Evolutionary conservation across 2,329 filamentous ascomycete genomes (phyloP), one percentile per base, ranked within the genome.

Genomic region (Aureobasidium leucospermi): DNA sequence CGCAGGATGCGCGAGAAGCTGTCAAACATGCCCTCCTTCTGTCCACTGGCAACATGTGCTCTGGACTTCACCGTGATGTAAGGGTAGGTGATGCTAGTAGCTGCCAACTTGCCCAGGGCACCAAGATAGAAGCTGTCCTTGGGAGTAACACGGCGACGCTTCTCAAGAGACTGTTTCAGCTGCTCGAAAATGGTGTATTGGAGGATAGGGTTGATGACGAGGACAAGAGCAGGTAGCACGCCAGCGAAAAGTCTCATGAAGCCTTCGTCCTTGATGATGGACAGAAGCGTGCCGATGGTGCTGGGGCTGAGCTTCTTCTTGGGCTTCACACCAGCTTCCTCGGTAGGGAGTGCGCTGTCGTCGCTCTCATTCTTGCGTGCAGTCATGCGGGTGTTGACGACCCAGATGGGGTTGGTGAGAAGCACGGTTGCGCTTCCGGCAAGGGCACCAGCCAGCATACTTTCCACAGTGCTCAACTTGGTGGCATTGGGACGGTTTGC

Each of bases 151-250:
- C 87, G 85, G 53, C 80, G 79, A 71, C 82, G 81, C 73, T 83
- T 88, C 82, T 96, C 93, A 60, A 96, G 76, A 29, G 81, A 69
- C 73, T 97, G 96, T 84, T 96, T 97, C 78, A 97, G 79, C 79
- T 99, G 93, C 81, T 99, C 94, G 69, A 97, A 99, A 59, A 99
- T 88, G 15, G 94, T 99, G 76, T 99, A 99, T 78, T 99, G 94
- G 64, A 99, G 79, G 66, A 99, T 99, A 4, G 94, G 94, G 78
- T 99, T 99, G 78, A 96, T 91, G 69, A 99, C 94, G 64, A 99
- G 81, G 65, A 99, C 86, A 66, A 99, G 79, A 0, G 94, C 94
- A 9, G 94, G 94, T 61, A 96, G 81, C 56, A 99, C 93, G 63
- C 94, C 94, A 4, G 92, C 82, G 73, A 99, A 99, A 36, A 99